A percentile compares a stretch with the other conserved stretches of the same genome.
Conservation (phyloP, 371 early-diverging fungal species). For the Mortierella sp. region DNA sequence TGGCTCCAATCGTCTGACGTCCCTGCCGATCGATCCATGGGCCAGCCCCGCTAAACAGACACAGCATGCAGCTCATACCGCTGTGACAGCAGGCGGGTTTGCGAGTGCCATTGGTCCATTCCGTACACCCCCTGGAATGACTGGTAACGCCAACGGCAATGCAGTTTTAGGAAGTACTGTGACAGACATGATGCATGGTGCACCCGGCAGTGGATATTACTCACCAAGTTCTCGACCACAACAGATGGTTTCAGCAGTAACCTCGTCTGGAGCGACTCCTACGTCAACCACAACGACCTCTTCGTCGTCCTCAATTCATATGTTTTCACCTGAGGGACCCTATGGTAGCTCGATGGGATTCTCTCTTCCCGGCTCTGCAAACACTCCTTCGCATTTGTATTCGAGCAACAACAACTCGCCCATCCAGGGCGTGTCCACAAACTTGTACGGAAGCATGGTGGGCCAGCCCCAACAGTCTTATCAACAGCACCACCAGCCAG, state of each 20-base stretch:
- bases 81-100: slow-evolving; percentile 8
- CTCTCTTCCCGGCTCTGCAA: slow-evolving; percentile 18
- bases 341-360: slow-evolving; percentile 32
- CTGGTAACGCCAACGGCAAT: not conserved
- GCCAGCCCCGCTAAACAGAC: slow-evolving; percentile 30
- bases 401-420: slow-evolving; percentile 46
- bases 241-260: not conserved
- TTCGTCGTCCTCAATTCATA: slow-evolving; percentile 11
- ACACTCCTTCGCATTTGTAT: slow-evolving; percentile 17
- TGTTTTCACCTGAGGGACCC: slow-evolving; percentile 47
- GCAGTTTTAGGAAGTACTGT: not conserved
- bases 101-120: slow-evolving; percentile 28
- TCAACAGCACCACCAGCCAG: slow-evolving; percentile 31
- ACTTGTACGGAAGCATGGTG: slow-evolving; percentile 16
- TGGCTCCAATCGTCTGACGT: slow-evolving; percentile 28
- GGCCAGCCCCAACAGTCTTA: slow-evolving; percentile 20
- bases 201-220: slow-evolving; percentile 26
- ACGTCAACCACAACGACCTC: not conserved
- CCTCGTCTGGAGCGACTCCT: not conserved
- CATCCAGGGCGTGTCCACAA: slow-evolving; percentile 28
- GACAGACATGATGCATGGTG: slow-evolving; percentile 5
- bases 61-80: slow-evolving; percentile 10
- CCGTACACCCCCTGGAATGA: slow-evolving; percentile 39
- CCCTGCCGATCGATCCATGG: slow-evolving; percentile 46
- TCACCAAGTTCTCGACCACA: slow-evolving; percentile 18